Conservation (phyloP, 2,329 filamentous ascomycete genomes). For the Colletotrichum limetticola region DNA sequence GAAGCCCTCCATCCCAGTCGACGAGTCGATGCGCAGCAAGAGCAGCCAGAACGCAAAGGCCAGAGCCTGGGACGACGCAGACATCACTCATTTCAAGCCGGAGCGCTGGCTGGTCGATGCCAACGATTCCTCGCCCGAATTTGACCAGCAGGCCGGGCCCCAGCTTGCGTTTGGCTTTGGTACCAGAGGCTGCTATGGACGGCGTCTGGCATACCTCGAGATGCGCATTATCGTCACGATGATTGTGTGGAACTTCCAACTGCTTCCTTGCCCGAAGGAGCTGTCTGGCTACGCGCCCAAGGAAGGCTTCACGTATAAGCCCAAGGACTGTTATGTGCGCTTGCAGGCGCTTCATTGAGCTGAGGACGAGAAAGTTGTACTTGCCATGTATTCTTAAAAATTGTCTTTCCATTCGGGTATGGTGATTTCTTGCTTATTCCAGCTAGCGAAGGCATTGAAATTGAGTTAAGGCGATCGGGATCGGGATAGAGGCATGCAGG, state of each 20-base stretch:
- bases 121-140: constrained; percentile 34
- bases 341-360: neutral
- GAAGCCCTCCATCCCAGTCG: constrained; percentile 41
- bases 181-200: constrained; percentile 50
- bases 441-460: neutral
- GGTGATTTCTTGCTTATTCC: neutral
- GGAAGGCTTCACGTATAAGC: neutral
- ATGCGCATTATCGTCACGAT: constrained; percentile 47
- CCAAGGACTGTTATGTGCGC: neutral
- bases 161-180: constrained; percentile 48
- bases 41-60: neutral
- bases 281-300: neutral
- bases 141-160: constrained; percentile 47
- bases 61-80: constrained; percentile 7
- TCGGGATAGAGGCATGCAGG: neutral
- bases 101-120: constrained; percentile 38
- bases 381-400: too few species aligned
- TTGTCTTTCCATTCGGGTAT: too few species aligned
- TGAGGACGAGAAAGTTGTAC: neutral
- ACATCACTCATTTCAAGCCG: constrained; percentile 34
- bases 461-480: neutral
- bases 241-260: constrained; percentile 50
- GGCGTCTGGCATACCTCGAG: constrained; percentile 47
- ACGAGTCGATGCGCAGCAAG: constrained; percentile 37
- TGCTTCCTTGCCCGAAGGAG: constrained; percentile 25